Conservation (phyloP, 345 rosid species). For the Citrus australasica region DNA sequence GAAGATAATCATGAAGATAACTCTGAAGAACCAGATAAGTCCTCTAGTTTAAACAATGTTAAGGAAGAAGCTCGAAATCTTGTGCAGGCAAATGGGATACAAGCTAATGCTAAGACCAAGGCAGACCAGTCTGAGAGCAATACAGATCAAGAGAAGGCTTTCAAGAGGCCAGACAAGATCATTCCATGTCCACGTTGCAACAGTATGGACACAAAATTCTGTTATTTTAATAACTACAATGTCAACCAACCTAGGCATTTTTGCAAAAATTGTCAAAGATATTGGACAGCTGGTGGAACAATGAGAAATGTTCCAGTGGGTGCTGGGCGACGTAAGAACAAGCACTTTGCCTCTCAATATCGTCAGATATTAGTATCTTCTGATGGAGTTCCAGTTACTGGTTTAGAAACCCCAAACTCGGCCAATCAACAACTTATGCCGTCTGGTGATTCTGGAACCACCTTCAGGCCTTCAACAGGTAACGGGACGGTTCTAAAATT, state of each 20-base stretch:
- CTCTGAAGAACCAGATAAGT: conserved; percentile 18
- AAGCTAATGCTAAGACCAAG: conserved; percentile 16
- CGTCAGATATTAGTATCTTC: conserved; percentile 49
- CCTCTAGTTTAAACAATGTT: conserved; percentile 6
- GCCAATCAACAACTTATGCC: conserved; percentile 31
- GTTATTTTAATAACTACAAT: conserved; percentile 77
- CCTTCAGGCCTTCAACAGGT: conserved; percentile 34
- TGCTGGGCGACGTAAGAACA: conserved; percentile 72
- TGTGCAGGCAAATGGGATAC: conserved; percentile 17
- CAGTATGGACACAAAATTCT: conserved; percentile 73
- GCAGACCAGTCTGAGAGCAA: conserved; percentile 31
- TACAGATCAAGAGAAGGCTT: conserved; percentile 35
- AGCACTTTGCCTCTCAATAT: conserved; percentile 65
- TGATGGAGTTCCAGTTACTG: conserved; percentile 37
- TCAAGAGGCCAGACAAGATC: conserved; percentile 73
- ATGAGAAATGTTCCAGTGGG: conserved; percentile 81
- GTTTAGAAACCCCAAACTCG: conserved; percentile 37
- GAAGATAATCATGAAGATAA: conserved; percentile 3
- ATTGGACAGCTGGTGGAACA: conserved; percentile 87
- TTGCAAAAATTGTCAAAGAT: conserved; percentile 82
- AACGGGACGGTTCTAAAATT: conserved; percentile 53
- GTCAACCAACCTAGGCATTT: conserved; percentile 84
- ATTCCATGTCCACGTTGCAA: conserved; percentile 74
- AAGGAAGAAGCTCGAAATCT: conserved; percentile 19
- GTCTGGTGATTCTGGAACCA: conserved; percentile 28